A percentile compares a stretch with the other conserved stretches of the same genome.
These are phyloP conservation scores for Globisporangium lucens DNA, from an alignment of 352 stramenopile genomes.

Conservation along the genomic window DNA sequence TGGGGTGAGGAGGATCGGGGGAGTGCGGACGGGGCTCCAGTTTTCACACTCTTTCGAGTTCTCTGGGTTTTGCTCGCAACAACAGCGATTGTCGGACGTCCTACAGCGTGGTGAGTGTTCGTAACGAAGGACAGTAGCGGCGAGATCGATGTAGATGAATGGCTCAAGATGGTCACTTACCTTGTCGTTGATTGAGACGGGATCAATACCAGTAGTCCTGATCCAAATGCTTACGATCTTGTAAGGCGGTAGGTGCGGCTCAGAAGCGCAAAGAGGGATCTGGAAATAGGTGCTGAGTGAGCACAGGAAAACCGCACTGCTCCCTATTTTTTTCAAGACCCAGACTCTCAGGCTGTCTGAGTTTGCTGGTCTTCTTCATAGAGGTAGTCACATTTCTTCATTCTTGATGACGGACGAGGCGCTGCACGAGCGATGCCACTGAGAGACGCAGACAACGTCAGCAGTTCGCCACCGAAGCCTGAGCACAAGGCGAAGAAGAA, in stretches of 20 bases:
- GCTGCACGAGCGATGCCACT: background rate
- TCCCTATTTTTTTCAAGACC: background rate
- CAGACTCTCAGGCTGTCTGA: background rate
- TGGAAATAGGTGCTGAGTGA: background rate
- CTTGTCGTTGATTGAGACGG: background rate
- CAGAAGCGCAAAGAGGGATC: background rate
- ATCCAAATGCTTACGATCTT: background rate
- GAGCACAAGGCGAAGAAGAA: background rate
- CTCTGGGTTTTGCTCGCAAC: background rate
- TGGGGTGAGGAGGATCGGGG: background rate
- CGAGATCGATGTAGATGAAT: background rate
- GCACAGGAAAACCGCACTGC: background rate
- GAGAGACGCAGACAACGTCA: background rate
- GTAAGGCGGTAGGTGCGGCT: background rate
- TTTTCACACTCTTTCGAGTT: background rate
- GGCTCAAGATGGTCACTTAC: background rate
- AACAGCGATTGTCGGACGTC: background rate
- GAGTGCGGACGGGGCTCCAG: constrained; percentile 2
- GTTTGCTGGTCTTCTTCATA: background rate
- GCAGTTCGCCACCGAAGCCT: background rate
- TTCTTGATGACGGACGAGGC: background rate
- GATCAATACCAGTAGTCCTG: background rate
- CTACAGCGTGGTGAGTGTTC: background rate
- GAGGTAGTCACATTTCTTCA: background rate
- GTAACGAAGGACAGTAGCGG: background rate